Conservation (phyloP, 148 eudicot species). For the Oxyria digyna region DNA sequence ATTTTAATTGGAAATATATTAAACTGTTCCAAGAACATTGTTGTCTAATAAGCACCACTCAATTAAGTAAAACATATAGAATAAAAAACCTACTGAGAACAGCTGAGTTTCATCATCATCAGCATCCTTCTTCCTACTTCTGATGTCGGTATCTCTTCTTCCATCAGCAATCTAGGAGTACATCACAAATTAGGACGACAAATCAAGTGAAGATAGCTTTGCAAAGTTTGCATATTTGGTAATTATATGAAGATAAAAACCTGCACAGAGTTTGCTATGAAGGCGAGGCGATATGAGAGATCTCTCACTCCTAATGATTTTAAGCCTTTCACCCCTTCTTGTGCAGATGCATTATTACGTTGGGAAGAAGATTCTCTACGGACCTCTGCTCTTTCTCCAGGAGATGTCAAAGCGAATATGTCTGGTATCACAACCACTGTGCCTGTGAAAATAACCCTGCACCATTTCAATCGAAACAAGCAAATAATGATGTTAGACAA, state of each 20-base stretch:
- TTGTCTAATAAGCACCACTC: not conserved
- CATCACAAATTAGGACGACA: not conserved
- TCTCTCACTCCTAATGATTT: constrained; percentile 94
- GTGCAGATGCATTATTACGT: constrained; percentile 40
- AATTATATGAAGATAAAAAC: constrained; percentile 19
- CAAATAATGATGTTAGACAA: not conserved
- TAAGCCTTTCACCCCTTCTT: constrained; percentile 92
- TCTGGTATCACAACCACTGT: constrained; percentile 93
- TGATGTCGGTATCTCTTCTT: constrained; percentile 69
- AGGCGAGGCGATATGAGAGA: constrained; percentile 78
- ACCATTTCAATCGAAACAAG: not conserved
- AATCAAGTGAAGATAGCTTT: not conserved
- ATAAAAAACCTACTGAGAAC: constrained; percentile 50
- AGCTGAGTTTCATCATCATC: constrained; percentile 55
- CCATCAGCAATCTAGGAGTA: constrained; percentile 70
- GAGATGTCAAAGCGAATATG: constrained; percentile 79
- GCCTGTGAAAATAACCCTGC: constrained; percentile 87
- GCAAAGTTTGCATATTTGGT: not conserved
- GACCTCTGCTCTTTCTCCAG: constrained; percentile 93
- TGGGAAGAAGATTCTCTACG: constrained; percentile 67
- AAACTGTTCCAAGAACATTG: not conserved
- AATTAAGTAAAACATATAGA: not conserved
- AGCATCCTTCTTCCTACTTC: constrained; percentile 60
- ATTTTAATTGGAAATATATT: not conserved
- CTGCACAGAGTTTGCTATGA: constrained; percentile 98